These are phyloP conservation scores for Fabrea salina DNA, from an alignment of 169 alveolate species.

Conservation along the genomic window DNA sequence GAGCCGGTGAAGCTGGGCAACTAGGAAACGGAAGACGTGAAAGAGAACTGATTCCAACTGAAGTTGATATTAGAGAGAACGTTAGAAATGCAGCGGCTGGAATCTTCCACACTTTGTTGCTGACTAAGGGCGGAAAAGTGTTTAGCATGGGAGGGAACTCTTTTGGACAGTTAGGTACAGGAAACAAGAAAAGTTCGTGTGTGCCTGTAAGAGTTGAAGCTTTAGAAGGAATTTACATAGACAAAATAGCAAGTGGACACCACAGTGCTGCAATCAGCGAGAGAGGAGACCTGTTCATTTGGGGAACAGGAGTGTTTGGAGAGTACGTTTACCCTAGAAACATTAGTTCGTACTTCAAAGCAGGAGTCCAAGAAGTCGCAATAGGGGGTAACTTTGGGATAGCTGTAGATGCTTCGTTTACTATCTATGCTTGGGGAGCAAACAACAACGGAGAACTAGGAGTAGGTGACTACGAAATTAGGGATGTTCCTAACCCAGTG, in stretches of 20 bases:
- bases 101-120: slow-evolving; percentile 52
- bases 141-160: slow-evolving; percentile 56
- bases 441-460: slow-evolving; percentile 54
- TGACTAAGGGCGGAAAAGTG: slow-evolving; percentile 53
- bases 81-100: slow-evolving; percentile 44
- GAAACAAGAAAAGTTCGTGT: slow-evolving; percentile 18
- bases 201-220: not conserved
- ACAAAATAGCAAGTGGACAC: slow-evolving; percentile 31
- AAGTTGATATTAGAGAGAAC: not conserved
- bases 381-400: slow-evolving; percentile 39
- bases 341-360: not conserved
- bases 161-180: slow-evolving; percentile 51
- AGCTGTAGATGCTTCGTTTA: slow-evolving; percentile 33
- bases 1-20: slow-evolving; percentile 58
- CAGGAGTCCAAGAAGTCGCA: slow-evolving; percentile 12
- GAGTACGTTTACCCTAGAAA: slow-evolving; percentile 34
- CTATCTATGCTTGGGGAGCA: slow-evolving; percentile 48
- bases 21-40: slow-evolving; percentile 45
- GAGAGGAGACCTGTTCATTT: slow-evolving; percentile 34
- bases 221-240: not conserved
- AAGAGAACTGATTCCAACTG: slow-evolving; percentile 5
- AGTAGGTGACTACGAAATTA: slow-evolving; percentile 45
- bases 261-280: slow-evolving; percentile 50
- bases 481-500: slow-evolving; percentile 19
- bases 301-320: slow-evolving; percentile 61